A percentile compares a stretch with the other conserved stretches of the same genome.
Conservation (phyloP, 495 filamentous ascomycete genomes). For the Xylaria acuta region DNA sequence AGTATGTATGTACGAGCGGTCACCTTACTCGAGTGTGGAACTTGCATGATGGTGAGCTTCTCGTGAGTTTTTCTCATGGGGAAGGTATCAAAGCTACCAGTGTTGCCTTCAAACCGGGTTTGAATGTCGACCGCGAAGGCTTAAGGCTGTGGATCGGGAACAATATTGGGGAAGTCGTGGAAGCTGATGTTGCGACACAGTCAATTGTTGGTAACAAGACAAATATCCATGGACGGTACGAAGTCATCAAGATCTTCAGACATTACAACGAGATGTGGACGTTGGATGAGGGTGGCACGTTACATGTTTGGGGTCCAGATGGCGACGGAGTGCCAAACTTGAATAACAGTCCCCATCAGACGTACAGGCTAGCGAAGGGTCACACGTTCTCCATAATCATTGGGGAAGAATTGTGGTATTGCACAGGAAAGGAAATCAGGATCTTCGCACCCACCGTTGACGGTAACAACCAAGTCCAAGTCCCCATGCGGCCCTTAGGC, state of each 20-base stretch:
- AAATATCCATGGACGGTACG: conserved; percentile 77
- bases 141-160: conserved; percentile 89
- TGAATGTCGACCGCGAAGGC: conserved; percentile 78
- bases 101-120: conserved; percentile 82
- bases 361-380: conserved; percentile 75
- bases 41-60: conserved; percentile 75
- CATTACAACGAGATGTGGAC: conserved; percentile 93
- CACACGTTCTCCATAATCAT: conserved; percentile 88
- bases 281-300: conserved; percentile 85
- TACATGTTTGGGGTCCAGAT: conserved; percentile 88
- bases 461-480: conserved; percentile 68
- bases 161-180: conserved; percentile 82
- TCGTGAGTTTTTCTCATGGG: conserved; percentile 80
- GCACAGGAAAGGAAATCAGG: conserved; percentile 84
- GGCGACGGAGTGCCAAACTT: conserved; percentile 76
- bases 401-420: conserved; percentile 84
- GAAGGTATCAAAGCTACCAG: conserved; percentile 81
- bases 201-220: conserved; percentile 68
- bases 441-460: conserved; percentile 79
- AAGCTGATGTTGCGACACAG: conserved; percentile 78
- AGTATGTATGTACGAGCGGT: conserved; percentile 84
- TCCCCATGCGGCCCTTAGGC: conserved; percentile 70
- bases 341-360: conserved; percentile 64
- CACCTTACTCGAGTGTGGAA: conserved; percentile 88
- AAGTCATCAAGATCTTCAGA: conserved; percentile 86